These are phyloP conservation scores for Agaricus subrufescens DNA, from an alignment of 768 basidiomycete genomes.

Conservation along the genomic window DNA sequence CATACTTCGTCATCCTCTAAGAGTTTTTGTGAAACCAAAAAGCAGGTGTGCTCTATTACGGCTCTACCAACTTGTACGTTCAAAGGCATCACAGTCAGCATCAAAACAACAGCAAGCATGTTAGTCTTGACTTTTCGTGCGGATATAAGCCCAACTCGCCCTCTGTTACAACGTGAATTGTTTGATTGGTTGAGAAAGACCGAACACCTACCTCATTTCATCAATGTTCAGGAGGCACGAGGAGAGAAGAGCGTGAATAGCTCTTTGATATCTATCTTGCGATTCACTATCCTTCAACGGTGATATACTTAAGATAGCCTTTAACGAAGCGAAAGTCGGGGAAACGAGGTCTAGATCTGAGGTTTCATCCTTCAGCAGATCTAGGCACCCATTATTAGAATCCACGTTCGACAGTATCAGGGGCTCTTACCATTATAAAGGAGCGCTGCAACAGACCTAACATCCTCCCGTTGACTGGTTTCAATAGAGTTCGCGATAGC, in stretches of 20 bases:
- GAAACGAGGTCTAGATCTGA: slow-evolving; percentile 75
- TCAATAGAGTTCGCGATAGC: slow-evolving; percentile 55
- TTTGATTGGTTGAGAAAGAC: background rate
- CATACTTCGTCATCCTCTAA: slow-evolving; percentile 64
- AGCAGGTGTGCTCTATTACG: slow-evolving; percentile 81
- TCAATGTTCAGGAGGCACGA: slow-evolving; percentile 84
- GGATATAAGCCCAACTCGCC: slow-evolving; percentile 72
- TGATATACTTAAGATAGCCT: slow-evolving; percentile 60
- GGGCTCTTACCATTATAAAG: slow-evolving; percentile 64
- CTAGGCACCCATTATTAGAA: slow-evolving; percentile 25
- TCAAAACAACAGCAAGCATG: slow-evolving; percentile 77
- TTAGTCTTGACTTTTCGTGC: slow-evolving; percentile 88
- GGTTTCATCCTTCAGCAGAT: slow-evolving; percentile 83
- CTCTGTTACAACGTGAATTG: slow-evolving; percentile 38
- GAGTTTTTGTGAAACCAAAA: slow-evolving; percentile 78
- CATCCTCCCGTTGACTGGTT: slow-evolving; percentile 59
- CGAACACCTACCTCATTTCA: slow-evolving; percentile 71
- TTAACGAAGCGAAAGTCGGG: slow-evolving; percentile 77
- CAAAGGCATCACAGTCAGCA: slow-evolving; percentile 75
- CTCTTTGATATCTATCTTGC: slow-evolving; percentile 48
- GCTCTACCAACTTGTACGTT: slow-evolving; percentile 63
- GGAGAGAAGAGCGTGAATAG: slow-evolving; percentile 81
- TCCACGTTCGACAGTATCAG: background rate
- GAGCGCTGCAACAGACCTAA: slow-evolving; percentile 73
- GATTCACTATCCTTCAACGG: slow-evolving; percentile 33